Evolutionary conservation across 2,329 filamentous ascomycete species (phyloP).

Genomic region (Claviceps lovelessii): DNA sequence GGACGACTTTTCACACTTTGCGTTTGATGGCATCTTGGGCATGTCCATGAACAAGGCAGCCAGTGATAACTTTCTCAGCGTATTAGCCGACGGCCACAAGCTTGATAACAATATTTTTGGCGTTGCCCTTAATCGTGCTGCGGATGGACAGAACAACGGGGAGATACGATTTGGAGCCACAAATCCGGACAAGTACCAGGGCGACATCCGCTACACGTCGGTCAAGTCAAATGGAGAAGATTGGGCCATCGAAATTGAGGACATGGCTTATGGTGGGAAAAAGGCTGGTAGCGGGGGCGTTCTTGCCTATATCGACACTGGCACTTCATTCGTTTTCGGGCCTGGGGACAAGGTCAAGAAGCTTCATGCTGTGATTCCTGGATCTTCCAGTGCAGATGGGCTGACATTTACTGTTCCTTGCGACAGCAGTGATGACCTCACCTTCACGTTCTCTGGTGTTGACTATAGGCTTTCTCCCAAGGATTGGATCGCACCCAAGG

Average conservation of each 20-base stretch:
- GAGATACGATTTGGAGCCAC: slow-evolving; percentile 63
- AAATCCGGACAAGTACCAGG: slow-evolving; percentile 52
- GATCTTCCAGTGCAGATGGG: slow-evolving; percentile 40
- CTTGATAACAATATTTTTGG: slow-evolving; percentile 54
- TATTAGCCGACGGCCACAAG: slow-evolving; percentile 39
- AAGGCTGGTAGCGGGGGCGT: slow-evolving; percentile 39
- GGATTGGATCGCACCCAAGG: slow-evolving; percentile 51
- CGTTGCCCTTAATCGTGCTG: slow-evolving; percentile 52
- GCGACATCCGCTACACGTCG: slow-evolving; percentile 52
- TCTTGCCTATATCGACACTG: slow-evolving; percentile 66
- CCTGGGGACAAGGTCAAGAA: slow-evolving; percentile 50
- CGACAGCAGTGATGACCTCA: slow-evolving; percentile 43
- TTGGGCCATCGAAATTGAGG: slow-evolving; percentile 62
- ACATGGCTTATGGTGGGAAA: slow-evolving; percentile 47
- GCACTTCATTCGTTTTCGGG: slow-evolving; percentile 66
- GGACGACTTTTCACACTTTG: slow-evolving; percentile 59
- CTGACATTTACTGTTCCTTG: slow-evolving; percentile 62
- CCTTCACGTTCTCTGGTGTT: slow-evolving; percentile 53
- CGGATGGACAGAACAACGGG: slow-evolving; percentile 54
- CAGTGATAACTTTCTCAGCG: slow-evolving; percentile 53
- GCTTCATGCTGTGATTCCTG: slow-evolving; percentile 54
- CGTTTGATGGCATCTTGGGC: slow-evolving; percentile 79
- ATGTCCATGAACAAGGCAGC: slow-evolving; percentile 49
- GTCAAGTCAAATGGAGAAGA: slow-evolving; percentile 36
- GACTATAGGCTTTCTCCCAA: slow-evolving; percentile 51